Evolutionary conservation across 768 basidiomycete species (phyloP), one percentile per base, ranked within the genome.

Genomic region (Xerocomus potaroensis): DNA sequence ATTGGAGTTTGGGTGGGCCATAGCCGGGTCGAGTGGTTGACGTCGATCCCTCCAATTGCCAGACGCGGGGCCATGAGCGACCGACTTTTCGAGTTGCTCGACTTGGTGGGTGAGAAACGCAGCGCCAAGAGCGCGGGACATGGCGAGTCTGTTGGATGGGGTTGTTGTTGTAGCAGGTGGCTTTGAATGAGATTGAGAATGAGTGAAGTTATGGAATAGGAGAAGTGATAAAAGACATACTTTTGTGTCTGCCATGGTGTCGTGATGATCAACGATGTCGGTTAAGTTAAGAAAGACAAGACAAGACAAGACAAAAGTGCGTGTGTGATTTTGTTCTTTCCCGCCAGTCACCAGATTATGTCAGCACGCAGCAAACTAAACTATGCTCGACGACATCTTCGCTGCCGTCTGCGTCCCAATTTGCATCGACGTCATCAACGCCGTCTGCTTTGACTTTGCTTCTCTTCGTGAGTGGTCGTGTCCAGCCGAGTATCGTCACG

Each of bases 61-160:
- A 2, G 77, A 74, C 8, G 73, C 69, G 15, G 75, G 69, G 7
- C 75, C 77, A 27, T 70, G 71, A 4, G 73, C 69, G 16, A 89
- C 84, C 0, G 82, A 73, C 66, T 85, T 84, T 70, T 92, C 89
- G 44, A 92, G 81, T 59, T 91, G 85, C 56, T 91, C 87, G 35
- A 92, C 90, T 58, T 92, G 88, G 56, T 92, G 89, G 53, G 77
- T 85, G 49, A 92, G 77, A 62, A 91, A 91, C 3, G 90, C 90
- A 23, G 89, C 88, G 16, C 90, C 90, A 31, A 92, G 79, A 1
- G 90, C 89, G 51, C 83, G 79, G 46, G 89, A 91, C 86, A 92
- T 87, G 47, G 87, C 87, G 33, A 86, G 63, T 63, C 84, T 85
- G 66, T 77, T 81, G 24, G 71, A 61, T 27, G 63, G 63, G 41